Evolutionary conservation across 139 green algal genomes (phyloP).

Genomic region (Coelastrella sp.): DNA sequence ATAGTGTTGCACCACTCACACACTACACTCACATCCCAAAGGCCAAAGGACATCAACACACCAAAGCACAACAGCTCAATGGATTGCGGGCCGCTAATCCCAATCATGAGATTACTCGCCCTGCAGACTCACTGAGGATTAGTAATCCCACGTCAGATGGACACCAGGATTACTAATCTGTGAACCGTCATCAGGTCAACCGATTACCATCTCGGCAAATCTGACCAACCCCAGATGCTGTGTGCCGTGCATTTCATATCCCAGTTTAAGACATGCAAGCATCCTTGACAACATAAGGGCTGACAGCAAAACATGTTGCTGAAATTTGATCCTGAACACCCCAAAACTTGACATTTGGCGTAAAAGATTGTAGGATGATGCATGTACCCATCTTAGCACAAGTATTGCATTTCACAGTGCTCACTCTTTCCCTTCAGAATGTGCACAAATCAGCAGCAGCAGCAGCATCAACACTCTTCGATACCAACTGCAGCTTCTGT

Average conservation of each 20-base stretch:
- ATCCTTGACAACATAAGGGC: background rate
- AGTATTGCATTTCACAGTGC: background rate
- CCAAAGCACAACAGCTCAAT: background rate
- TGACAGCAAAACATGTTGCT: too few relatives aligned
- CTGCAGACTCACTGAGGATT: background rate
- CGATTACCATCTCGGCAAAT: background rate
- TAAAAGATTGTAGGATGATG: background rate
- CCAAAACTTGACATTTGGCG: background rate
- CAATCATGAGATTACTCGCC: background rate
- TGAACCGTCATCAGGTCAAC: background rate
- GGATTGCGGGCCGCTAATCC: background rate
- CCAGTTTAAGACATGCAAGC: background rate
- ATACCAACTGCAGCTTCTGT: background rate
- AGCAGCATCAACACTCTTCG: background rate
- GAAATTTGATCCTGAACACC: background rate
- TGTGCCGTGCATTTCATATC: background rate
- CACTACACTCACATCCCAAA: background rate
- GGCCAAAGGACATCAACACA: background rate
- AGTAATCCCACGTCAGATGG: background rate
- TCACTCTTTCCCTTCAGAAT: constrained; percentile 1
- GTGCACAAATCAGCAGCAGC: constrained; percentile 3
- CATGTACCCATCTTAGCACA: background rate
- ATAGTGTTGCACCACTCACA: background rate
- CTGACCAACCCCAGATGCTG: background rate
- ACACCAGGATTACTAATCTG: background rate